phyloP scores from a whole-genome alignment of 2,329 filamentous ascomycete species.

The Colletotrichum godetiae region DNA sequence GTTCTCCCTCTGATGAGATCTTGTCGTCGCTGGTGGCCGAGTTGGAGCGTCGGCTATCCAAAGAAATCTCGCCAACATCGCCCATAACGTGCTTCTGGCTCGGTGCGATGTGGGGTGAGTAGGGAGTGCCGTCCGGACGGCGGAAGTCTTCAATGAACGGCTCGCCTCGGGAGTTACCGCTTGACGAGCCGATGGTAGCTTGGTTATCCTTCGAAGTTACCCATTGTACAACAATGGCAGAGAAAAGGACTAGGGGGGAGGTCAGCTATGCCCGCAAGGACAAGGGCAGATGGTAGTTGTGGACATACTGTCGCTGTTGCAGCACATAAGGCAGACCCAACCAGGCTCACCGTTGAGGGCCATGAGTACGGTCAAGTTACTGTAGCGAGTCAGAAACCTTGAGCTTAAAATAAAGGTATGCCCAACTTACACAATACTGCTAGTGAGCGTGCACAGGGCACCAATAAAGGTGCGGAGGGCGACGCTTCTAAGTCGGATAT shows the following conservation, averaged over 20 bases:
- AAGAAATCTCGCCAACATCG: constrained; percentile 39
- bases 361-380: constrained; percentile 70
- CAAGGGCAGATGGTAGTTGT: neutral
- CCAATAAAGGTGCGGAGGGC: constrained; percentile 71
- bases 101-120: constrained; percentile 33
- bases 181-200: constrained; percentile 36
- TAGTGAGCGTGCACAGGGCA: constrained; percentile 65
- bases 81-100: constrained; percentile 41
- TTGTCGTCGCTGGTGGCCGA: constrained; percentile 24
- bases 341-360: constrained; percentile 70
- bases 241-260: constrained; percentile 64
- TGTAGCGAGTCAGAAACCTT: constrained; percentile 39
- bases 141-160: constrained; percentile 16
- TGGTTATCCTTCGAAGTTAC: constrained; percentile 60
- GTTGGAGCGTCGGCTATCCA: constrained; percentile 23
- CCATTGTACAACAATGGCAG: constrained; percentile 71
- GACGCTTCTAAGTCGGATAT: constrained; percentile 58
- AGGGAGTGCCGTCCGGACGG: neutral
- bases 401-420: constrained; percentile 8
- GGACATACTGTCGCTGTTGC: constrained; percentile 69
- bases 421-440: constrained; percentile 64
- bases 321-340: constrained; percentile 75
- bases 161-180: constrained; percentile 6
- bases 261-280: neutral
- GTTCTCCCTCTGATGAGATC: neutral